These are phyloP conservation scores for Ogataea sp. DNA, from an alignment of 805 yeast genomes.

Conservation along the genomic window DNA sequence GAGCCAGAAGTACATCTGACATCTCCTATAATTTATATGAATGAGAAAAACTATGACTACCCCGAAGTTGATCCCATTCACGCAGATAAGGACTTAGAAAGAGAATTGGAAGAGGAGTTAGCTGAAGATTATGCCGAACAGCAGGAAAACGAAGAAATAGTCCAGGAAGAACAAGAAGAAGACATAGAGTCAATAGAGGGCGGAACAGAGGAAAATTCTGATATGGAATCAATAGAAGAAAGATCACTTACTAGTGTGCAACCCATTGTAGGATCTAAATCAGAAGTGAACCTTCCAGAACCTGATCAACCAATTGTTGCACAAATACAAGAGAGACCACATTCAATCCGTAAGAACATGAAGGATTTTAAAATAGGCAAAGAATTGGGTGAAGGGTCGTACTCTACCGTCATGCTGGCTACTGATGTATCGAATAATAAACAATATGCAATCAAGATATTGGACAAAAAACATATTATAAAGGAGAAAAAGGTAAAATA, in stretches of 20 bases:
- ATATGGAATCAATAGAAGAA: neutral
- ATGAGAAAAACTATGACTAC: too few species aligned
- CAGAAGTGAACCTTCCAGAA: too few species aligned
- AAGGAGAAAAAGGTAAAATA: conserved; percentile 79
- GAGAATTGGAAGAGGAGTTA: neutral
- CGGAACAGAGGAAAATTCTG: neutral
- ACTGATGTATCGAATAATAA: conserved; percentile 57
- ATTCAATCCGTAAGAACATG: conserved; percentile 46
- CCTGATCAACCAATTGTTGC: neutral
- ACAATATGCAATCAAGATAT: conserved; percentile 67
- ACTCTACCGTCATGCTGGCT: conserved; percentile 88
- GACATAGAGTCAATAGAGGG: neutral
- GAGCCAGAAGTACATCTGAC: neutral
- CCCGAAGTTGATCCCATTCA: neutral
- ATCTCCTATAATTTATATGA: too few species aligned
- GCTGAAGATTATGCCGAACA: neutral
- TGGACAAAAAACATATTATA: conserved; percentile 71
- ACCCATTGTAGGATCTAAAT: conserved; percentile 8
- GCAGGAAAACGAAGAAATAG: too few species aligned
- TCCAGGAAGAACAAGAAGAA: neutral
- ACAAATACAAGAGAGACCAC: conserved; percentile 13
- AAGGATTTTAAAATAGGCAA: conserved; percentile 85
- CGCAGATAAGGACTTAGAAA: neutral
- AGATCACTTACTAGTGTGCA: neutral
- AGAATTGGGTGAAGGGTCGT: conserved; percentile 91